A percentile compares a stretch with the other conserved stretches of the same genome.
These are phyloP conservation scores for Ilyonectria robusta DNA, from an alignment of 2,329 filamentous ascomycete species.

Conservation along the genomic window DNA sequence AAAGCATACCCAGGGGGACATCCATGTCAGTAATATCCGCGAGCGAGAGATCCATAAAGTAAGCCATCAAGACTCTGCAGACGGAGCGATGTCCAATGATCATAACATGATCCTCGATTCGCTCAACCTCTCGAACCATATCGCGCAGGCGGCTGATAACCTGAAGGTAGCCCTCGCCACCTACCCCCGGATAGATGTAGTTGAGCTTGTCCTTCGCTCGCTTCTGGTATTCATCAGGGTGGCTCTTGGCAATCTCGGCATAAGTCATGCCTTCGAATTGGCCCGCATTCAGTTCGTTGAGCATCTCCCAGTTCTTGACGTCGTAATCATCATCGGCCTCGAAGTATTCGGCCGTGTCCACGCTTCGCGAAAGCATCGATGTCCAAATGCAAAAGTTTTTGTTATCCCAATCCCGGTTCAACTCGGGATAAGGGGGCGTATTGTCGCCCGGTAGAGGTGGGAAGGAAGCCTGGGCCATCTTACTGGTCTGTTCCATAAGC, in stretches of 20 bases:
- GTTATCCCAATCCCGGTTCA: slow-evolving; percentile 76
- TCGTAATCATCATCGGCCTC: slow-evolving; percentile 94
- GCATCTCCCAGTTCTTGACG: slow-evolving; percentile 97
- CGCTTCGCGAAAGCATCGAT: slow-evolving; percentile 92
- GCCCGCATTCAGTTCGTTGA: slow-evolving; percentile 95
- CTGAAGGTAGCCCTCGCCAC: slow-evolving; percentile 96
- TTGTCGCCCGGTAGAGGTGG: slow-evolving; percentile 93
- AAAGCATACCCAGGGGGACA: slow-evolving; percentile 92
- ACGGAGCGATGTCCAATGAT: slow-evolving; percentile 95
- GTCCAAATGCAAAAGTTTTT: slow-evolving; percentile 99
- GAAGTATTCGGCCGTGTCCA: slow-evolving; percentile 90
- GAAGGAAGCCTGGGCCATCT: slow-evolving; percentile 82
- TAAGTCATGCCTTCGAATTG: slow-evolving; percentile 97
- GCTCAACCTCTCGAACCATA: slow-evolving; percentile 96
- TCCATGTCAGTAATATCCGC: slow-evolving; percentile 96
- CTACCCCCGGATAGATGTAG: slow-evolving; percentile 96
- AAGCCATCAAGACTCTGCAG: slow-evolving; percentile 92
- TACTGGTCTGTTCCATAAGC: slow-evolving; percentile 86
- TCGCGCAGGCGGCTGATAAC: slow-evolving; percentile 95
- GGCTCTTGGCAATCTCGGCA: slow-evolving; percentile 84
- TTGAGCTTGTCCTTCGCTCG: slow-evolving; percentile 90
- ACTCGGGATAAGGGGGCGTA: slow-evolving; percentile 94
- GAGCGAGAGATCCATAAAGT: slow-evolving; percentile 93
- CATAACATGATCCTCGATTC: slow-evolving; percentile 95
- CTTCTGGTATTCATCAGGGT: slow-evolving; percentile 85